phyloP scores from a whole-genome alignment of 805 yeast genomes.

The Yarrowia divulgata region DNA sequence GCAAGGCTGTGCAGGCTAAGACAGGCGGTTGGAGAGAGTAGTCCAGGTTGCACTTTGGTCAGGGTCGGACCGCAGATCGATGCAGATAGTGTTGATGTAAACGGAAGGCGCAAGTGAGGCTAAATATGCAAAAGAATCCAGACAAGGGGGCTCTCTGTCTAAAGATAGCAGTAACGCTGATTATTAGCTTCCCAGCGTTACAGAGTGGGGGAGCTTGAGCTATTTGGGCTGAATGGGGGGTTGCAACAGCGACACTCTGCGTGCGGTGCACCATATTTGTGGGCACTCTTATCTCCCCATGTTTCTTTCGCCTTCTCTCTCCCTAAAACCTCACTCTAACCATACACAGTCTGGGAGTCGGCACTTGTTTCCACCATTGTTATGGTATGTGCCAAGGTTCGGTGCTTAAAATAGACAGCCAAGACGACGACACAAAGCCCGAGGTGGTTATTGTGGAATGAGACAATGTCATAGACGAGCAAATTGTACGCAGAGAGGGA shows the following conservation, averaged over 20 bases:
- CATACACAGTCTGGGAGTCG: too few relatives aligned
- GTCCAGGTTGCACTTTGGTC: slow-evolving; percentile 4
- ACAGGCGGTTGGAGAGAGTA: slow-evolving; percentile 1
- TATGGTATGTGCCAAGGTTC: not conserved
- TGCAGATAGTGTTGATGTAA: slow-evolving; percentile 31
- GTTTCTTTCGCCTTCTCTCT: too few relatives aligned
- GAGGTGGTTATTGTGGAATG: not conserved
- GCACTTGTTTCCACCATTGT: not conserved
- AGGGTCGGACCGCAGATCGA: slow-evolving; percentile 30
- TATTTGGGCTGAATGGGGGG: too few relatives aligned
- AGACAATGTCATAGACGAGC: not conserved
- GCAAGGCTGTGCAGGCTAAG: slow-evolving; percentile 29
- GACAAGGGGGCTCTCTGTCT: slow-evolving; percentile 10
- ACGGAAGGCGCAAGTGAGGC: slow-evolving; percentile 36
- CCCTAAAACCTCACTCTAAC: too few relatives aligned
- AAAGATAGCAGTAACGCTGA: slow-evolving; percentile 11
- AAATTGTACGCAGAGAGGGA: not conserved
- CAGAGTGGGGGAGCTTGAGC: not conserved
- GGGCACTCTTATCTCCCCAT: too few relatives aligned
- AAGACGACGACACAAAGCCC: slow-evolving; percentile 13
- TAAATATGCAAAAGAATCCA: slow-evolving; percentile 3
- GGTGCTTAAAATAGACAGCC: slow-evolving; percentile 22
- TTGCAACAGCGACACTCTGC: too few relatives aligned
- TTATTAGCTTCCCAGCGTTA: not conserved
- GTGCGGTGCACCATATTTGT: too few relatives aligned